Evolutionary conservation across 108 stramenopile genomes (phyloP).

Genomic region (Cyclotella choctawhatcheeana): DNA sequence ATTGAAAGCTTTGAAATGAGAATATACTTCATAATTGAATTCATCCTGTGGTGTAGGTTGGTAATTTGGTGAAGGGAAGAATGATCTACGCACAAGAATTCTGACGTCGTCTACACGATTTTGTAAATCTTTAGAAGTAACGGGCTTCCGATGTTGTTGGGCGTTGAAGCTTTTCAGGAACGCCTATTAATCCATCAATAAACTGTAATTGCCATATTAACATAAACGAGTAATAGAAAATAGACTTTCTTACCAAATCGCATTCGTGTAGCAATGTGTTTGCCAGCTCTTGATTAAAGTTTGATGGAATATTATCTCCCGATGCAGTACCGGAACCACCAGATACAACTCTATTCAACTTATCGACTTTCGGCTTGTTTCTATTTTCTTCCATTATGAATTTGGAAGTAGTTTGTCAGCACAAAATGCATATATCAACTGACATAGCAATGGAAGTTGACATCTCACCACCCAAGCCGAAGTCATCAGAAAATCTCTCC

Average conservation of each 20-base stretch:
- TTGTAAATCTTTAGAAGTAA: conserved; percentile 27
- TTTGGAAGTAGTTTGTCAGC: too few species aligned
- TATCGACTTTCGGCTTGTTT: conserved; percentile 33
- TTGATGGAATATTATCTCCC: background rate
- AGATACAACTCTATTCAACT: conserved; percentile 8
- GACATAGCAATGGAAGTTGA: too few species aligned
- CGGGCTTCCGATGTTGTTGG: conserved; percentile 9
- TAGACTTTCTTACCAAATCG: conserved; percentile 31
- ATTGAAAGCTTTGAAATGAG: conserved; percentile 75
- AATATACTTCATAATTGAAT: conserved; percentile 77
- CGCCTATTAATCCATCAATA: conserved; percentile 7
- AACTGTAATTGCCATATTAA: background rate
- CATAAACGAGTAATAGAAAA: background rate
- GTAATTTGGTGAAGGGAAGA: conserved; percentile 42
- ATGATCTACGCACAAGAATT: conserved; percentile 46
- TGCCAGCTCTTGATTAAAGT: conserved; percentile 24
- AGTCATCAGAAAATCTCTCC: conserved; percentile 80
- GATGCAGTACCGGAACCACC: background rate
- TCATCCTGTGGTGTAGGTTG: conserved; percentile 37
- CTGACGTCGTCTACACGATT: conserved; percentile 52
- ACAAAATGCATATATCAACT: too few species aligned
- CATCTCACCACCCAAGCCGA: conserved; percentile 75
- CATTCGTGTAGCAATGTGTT: conserved; percentile 18
- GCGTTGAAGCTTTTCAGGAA: conserved; percentile 51
- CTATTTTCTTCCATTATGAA: too few species aligned